Evolutionary conservation across 331 rosid species (phyloP).

Genomic region (Acacia pycnantha): DNA sequence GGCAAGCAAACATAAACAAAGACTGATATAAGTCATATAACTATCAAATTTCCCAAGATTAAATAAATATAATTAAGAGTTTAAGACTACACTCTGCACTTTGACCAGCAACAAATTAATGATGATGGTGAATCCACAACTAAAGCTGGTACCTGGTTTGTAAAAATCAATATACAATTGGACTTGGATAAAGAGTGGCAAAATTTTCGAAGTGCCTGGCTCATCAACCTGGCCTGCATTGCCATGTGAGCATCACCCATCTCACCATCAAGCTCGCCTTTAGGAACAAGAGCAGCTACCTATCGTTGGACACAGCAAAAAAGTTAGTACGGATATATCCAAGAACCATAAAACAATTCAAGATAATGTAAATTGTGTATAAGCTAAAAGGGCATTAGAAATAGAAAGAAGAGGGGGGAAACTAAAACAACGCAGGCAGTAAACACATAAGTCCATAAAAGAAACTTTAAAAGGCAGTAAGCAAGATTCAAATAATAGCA

Average conservation of each 20-base stretch:
- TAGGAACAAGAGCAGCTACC: conserved; percentile 98
- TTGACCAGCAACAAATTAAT: conserved; percentile 7
- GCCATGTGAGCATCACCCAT: conserved; percentile 99
- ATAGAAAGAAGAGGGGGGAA: not conserved
- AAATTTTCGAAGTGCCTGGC: conserved; percentile 91
- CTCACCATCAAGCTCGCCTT: conserved; percentile 92
- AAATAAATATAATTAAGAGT: not conserved
- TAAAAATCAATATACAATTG: conserved; percentile 70
- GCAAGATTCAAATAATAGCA: not conserved
- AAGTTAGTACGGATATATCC: not conserved
- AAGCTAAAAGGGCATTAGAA: not conserved
- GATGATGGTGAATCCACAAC: conserved; percentile 20
- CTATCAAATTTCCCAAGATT: not conserved
- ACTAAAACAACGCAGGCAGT: not conserved
- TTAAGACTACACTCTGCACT: not conserved
- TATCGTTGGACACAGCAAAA: conserved; percentile 37
- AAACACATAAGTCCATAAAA: not conserved
- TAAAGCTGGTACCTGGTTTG: conserved; percentile 71
- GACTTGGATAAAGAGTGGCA: conserved; percentile 89
- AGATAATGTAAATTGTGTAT: not conserved
- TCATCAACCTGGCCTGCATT: conserved; percentile 97
- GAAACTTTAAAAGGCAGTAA: not conserved
- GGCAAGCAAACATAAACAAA: not conserved
- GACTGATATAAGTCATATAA: not conserved
- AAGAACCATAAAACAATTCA: conserved; percentile 12